phyloP scores from a whole-genome alignment of 2,329 filamentous ascomycete genomes.

The Sordariomycetes sp. region DNA sequence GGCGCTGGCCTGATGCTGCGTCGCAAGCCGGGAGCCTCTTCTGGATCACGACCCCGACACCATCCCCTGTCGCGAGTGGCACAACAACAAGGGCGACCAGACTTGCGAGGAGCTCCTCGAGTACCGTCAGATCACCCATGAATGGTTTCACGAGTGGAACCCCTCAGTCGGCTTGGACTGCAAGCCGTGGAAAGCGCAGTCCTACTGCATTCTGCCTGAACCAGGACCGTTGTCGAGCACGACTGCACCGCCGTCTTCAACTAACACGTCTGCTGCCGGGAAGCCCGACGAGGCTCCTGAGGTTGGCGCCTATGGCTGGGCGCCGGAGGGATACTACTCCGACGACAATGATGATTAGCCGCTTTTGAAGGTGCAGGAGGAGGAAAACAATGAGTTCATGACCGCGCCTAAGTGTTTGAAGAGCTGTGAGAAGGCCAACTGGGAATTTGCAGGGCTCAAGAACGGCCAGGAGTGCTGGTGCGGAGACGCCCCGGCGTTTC shows the following conservation, averaged over 20 bases:
- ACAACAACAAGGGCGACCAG: constrained; percentile 3
- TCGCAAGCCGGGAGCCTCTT: background rate
- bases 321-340: constrained; percentile 27
- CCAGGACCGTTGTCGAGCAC: too few species aligned
- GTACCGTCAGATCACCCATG: constrained; percentile 2
- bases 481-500: constrained; percentile 22
- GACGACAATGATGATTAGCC: constrained; percentile 18
- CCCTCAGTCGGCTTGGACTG: constrained; percentile 13
- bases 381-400: constrained; percentile 13
- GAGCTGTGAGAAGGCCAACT: constrained; percentile 23
- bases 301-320: too few species aligned
- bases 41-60: constrained; percentile 3
- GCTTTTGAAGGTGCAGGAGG: constrained; percentile 17
- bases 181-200: constrained; percentile 9
- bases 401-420: constrained; percentile 23
- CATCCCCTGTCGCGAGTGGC: constrained; percentile 3
- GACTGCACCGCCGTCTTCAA: too few species aligned
- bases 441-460: constrained; percentile 26
- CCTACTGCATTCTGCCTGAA: constrained; percentile 15
- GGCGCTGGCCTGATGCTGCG: too few species aligned
- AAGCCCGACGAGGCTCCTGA: too few species aligned
- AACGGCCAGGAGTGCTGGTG: constrained; percentile 30
- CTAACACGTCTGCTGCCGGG: too few species aligned
- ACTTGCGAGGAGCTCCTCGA: constrained; percentile 3
- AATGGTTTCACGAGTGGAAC: constrained; percentile 9